Conservation (phyloP, 1,139 yeast species). For the Protomyces arabidopsidicola region DNA sequence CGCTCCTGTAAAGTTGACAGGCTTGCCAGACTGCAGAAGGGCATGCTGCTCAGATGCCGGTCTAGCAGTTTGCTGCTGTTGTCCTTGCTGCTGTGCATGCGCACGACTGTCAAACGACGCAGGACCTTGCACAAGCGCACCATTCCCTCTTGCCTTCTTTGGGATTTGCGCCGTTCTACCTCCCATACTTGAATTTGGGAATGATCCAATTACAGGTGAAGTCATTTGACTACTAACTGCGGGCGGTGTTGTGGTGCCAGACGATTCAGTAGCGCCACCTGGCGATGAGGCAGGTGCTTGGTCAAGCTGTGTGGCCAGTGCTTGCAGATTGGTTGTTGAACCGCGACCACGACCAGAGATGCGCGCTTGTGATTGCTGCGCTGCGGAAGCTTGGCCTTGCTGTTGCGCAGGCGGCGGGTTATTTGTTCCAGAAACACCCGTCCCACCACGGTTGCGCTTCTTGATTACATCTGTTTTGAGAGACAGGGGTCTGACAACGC, state of each 20-base stretch:
- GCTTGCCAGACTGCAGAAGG: background rate
- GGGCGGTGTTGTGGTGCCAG: constrained; percentile 20
- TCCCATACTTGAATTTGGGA: background rate
- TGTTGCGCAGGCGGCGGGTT: background rate
- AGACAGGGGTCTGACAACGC: constrained; percentile 86
- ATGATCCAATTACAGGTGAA: constrained; percentile 4
- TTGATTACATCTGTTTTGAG: constrained; percentile 89
- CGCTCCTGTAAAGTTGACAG: background rate
- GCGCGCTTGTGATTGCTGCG: background rate
- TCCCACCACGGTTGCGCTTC: constrained; percentile 52
- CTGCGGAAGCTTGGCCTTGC: background rate
- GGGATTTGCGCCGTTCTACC: background rate
- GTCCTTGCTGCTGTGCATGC: background rate
- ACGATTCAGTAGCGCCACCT: background rate
- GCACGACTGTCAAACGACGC: background rate
- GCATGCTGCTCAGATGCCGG: background rate
- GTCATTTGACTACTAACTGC: constrained; percentile 9
- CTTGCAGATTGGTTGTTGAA: background rate
- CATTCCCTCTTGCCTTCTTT: background rate
- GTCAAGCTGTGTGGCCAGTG: background rate
- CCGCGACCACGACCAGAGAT: background rate
- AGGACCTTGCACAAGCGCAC: background rate
- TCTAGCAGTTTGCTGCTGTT: background rate
- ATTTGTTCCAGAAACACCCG: background rate
- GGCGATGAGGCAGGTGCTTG: background rate